phyloP scores from a whole-genome alignment of 2,329 filamentous ascomycete species.

The Metarhizium album region DNA sequence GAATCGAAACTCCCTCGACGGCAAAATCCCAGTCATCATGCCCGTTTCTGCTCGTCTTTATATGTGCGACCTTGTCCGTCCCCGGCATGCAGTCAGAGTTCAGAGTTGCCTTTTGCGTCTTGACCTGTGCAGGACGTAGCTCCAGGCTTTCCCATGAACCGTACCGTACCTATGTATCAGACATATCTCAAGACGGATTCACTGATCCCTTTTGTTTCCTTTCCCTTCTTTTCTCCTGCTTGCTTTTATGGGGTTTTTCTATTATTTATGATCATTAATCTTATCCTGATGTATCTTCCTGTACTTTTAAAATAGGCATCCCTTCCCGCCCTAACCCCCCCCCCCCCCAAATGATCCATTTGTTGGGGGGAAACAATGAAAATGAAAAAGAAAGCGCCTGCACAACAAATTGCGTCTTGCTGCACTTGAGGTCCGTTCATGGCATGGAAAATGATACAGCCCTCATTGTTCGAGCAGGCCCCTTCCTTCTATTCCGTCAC shows the following conservation, averaged over 20 bases:
- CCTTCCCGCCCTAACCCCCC: neutral
- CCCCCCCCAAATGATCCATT: neutral
- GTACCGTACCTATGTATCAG: too few species aligned
- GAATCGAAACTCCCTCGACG: conserved; percentile 7
- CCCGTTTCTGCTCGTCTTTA: neutral
- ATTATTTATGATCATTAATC: too few species aligned
- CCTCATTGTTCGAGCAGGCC: neutral
- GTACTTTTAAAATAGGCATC: neutral
- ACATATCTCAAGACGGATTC: neutral
- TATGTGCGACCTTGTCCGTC: conserved; percentile 4
- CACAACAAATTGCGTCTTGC: neutral
- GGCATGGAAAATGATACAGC: neutral
- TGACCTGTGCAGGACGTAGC: neutral
- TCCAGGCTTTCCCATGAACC: neutral
- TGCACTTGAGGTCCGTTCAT: neutral
- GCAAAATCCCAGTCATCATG: conserved; percentile 8
- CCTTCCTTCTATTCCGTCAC: neutral
- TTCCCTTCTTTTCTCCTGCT: neutral
- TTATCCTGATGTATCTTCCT: neutral
- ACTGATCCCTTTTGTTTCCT: neutral
- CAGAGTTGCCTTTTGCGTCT: too few species aligned
- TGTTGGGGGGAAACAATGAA: neutral
- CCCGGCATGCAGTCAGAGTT: neutral
- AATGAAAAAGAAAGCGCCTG: neutral
- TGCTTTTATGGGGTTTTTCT: neutral